Base-by-base conservation (phyloP, 2,329 filamentous ascomycete species). In the Didymella glomerata region DNA sequence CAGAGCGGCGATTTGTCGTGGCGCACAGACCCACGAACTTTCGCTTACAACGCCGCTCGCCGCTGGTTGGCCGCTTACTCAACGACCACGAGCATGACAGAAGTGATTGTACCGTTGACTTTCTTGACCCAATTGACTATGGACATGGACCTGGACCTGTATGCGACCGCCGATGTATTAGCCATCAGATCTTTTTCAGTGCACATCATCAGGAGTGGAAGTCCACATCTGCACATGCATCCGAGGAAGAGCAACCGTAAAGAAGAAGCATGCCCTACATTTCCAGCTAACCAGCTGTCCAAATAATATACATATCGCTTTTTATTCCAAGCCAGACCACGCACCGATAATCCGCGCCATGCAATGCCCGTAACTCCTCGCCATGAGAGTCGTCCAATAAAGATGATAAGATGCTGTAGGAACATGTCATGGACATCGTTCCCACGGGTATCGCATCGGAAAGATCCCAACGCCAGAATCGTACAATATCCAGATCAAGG, bases 351-450 rank as follows among this genome's bases (percentile, higher is more conserved):
- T 48, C 60, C 62, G 62, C 62, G 62, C 67, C 64, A 67, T 70
- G 68, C 66, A 70, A 70, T 71, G 68, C 63, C 69, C 63, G 40
- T 54, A 70, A 72, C 68, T 69, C 69, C 69, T 60, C 59, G 64
- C 69, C 67, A 64, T 68, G 61, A 65, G 54, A 57, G 54, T 65
- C 60, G 61, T 64, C 63, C 56, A 55, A 66, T 67, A 55, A 60
- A 60, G 52, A 64, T 60, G 62, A 61, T 65, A 62, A 62, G 68
- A 69, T 67, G 68, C 62, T 70, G 65, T 62, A 61, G 58, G 63
- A 57, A 67, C 55, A 51, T 54, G 58, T 56, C 50, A 46, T 48
- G 51, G 48, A 68, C 60, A 65, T 57, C 62, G 62, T 64, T 58
- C 48, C 66, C 64, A 68, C 66, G 67, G 68, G 68, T 71, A 71